A percentile compares a stretch with the other conserved stretches of the same genome.
Evolutionary conservation across 306 rosid genomes (phyloP).

Genomic region (Myrica gale): DNA sequence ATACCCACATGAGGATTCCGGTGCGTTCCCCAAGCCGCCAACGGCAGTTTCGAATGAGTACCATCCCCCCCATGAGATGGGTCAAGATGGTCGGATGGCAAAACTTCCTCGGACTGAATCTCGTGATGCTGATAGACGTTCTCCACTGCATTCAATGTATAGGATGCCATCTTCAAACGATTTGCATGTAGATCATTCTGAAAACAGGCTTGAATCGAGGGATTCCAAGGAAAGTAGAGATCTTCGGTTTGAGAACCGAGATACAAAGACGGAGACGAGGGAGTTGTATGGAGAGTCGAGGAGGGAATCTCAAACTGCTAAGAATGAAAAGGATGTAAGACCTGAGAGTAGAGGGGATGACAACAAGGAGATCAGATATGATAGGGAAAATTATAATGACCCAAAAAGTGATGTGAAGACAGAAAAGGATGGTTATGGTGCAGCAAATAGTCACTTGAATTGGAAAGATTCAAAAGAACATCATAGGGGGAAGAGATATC

Average conservation of each 20-base stretch:
- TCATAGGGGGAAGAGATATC: constrained; percentile 66
- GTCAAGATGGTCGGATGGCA: constrained; percentile 53
- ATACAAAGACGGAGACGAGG: constrained; percentile 55
- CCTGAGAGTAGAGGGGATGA: constrained; percentile 62
- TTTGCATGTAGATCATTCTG: constrained; percentile 56
- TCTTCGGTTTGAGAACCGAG: constrained; percentile 71
- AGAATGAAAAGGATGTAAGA: constrained; percentile 70
- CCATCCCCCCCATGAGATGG: constrained; percentile 59
- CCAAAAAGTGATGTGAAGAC: constrained; percentile 53
- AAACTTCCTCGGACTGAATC: constrained; percentile 67
- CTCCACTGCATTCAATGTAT: constrained; percentile 63
- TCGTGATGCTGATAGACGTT: constrained; percentile 73
- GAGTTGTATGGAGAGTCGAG: constrained; percentile 57
- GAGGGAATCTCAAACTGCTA: constrained; percentile 66
- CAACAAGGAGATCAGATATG: constrained; percentile 61
- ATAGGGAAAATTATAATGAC: constrained; percentile 62
- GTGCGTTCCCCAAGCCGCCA: constrained; percentile 52
- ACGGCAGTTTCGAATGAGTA: constrained; percentile 57
- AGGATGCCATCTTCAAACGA: constrained; percentile 61
- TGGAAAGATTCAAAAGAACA: constrained; percentile 83
- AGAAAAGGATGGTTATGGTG: constrained; percentile 58
- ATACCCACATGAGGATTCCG: constrained; percentile 63
- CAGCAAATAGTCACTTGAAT: constrained; percentile 48
- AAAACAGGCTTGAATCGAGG: constrained; percentile 59
- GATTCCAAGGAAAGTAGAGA: constrained; percentile 69